These are phyloP conservation scores for Paecilomyces formosus DNA, from an alignment of 2,329 filamentous ascomycete species.

Conservation along the genomic window DNA sequence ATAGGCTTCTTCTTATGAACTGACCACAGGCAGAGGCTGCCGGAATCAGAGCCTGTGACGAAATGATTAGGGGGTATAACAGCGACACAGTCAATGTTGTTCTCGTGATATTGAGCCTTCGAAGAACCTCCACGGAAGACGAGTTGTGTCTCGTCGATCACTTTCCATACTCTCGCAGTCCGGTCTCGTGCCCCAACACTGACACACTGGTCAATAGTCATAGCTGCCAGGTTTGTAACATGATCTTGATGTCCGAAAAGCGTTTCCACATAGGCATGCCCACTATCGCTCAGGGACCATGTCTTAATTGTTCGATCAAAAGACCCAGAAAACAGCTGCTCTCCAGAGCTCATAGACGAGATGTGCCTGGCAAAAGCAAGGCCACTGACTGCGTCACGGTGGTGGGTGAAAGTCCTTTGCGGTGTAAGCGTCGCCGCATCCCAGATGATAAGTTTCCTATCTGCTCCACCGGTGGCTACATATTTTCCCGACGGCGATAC, in stretches of 20 bases:
- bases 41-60: conserved; percentile 89
- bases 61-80: conserved; percentile 89
- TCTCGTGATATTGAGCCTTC: conserved; percentile 55
- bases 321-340: conserved; percentile 86
- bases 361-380: conserved; percentile 79
- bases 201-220: conserved; percentile 80
- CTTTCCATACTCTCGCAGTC: conserved; percentile 91
- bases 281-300: conserved; percentile 71
- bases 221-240: conserved; percentile 73
- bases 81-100: conserved; percentile 84
- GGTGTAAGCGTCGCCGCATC: conserved; percentile 71
- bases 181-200: conserved; percentile 86
- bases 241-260: conserved; percentile 93
- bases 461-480: conserved; percentile 80
- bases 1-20: conserved; percentile 92
- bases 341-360: conserved; percentile 45
- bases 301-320: conserved; percentile 92
- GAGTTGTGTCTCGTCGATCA: conserved; percentile 88
- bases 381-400: conserved; percentile 78
- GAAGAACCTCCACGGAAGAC: conserved; percentile 76
- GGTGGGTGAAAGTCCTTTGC: conserved; percentile 78
- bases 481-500: conserved; percentile 85
- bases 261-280: conserved; percentile 89
- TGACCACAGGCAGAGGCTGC: conserved; percentile 78
- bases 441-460: conserved; percentile 81